These are phyloP conservation scores for Nakazawaea wickerhamii DNA, from an alignment of 805 yeast species.

Conservation along the genomic window DNA sequence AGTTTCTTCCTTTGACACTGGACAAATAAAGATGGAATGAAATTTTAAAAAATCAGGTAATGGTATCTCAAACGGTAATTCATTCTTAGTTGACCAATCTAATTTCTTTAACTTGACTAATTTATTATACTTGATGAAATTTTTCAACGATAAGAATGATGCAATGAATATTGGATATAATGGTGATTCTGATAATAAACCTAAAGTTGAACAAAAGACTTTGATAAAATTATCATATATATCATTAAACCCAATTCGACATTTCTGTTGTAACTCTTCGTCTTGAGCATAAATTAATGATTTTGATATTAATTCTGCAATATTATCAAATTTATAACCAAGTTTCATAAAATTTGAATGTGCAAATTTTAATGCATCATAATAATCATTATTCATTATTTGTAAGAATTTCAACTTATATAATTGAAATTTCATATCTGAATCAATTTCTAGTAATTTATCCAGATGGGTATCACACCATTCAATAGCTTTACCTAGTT, in stretches of 20 bases:
- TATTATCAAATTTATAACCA: constrained; percentile 32
- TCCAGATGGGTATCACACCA: constrained; percentile 36
- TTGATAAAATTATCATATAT: constrained; percentile 30
- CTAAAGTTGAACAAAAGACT: constrained; percentile 44
- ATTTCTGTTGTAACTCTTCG: not conserved
- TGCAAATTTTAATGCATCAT: constrained; percentile 39
- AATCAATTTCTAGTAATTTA: constrained; percentile 28
- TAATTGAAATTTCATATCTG: constrained; percentile 39
- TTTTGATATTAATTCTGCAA: constrained; percentile 40
- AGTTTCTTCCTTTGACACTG: constrained; percentile 63
- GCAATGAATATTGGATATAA: constrained; percentile 44
- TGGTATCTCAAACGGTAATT: constrained; percentile 56
- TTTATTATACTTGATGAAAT: constrained; percentile 42
- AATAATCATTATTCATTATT: constrained; percentile 21
- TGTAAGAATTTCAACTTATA: constrained; percentile 38
- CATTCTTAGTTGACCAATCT: constrained; percentile 54
- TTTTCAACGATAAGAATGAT: constrained; percentile 50
- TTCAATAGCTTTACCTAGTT: constrained; percentile 39
- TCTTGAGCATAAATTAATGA: constrained; percentile 19
- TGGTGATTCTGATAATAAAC: constrained; percentile 49
- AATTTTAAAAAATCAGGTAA: constrained; percentile 48
- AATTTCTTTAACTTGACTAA: constrained; percentile 32
- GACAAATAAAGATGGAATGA: constrained; percentile 68
- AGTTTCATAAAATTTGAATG: constrained; percentile 33
- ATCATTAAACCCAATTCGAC: constrained; percentile 13